Evolutionary conservation across 2,329 filamentous ascomycete genomes (phyloP).

Genomic region (Calonectria ilicicola): DNA sequence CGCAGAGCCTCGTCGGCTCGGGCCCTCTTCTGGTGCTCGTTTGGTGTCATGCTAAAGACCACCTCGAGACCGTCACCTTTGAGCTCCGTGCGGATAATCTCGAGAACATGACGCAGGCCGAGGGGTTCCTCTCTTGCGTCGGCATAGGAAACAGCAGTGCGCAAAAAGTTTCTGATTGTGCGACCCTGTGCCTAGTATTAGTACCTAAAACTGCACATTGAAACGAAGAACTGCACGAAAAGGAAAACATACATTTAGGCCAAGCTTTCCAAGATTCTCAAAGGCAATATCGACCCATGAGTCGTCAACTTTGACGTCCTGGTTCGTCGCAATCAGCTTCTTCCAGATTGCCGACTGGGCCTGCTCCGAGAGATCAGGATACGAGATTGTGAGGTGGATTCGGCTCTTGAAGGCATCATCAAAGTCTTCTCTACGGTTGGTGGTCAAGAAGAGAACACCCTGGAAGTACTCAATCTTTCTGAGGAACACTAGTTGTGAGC

Average conservation of each 20-base stretch:
- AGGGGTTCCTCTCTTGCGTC: not conserved
- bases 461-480: conserved; percentile 17
- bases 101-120: not conserved
- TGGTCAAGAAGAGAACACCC: conserved; percentile 14
- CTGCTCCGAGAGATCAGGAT: not conserved
- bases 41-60: not conserved
- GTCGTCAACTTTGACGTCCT: not conserved
- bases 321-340: conserved; percentile 11
- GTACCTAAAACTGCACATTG: not conserved
- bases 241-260: not conserved
- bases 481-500: not conserved
- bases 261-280: conserved; percentile 7
- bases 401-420: conserved; percentile 17
- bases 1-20: conserved; percentile 1
- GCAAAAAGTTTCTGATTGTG: conserved; percentile 4
- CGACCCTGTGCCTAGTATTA: conserved; percentile 2
- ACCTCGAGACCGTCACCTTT: conserved; percentile 13
- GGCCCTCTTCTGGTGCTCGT: conserved; percentile 1
- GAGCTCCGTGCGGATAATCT: conserved; percentile 10
- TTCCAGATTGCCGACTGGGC: conserved; percentile 7
- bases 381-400: conserved; percentile 17
- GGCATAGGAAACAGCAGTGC: conserved; percentile 15
- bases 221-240: not conserved
- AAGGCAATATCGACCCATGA: conserved; percentile 5
- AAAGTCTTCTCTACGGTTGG: conserved; percentile 13